Evolutionary conservation across 192 early-diverging fungal species (phyloP).

Genomic region (Backusella tarrabulga): DNA sequence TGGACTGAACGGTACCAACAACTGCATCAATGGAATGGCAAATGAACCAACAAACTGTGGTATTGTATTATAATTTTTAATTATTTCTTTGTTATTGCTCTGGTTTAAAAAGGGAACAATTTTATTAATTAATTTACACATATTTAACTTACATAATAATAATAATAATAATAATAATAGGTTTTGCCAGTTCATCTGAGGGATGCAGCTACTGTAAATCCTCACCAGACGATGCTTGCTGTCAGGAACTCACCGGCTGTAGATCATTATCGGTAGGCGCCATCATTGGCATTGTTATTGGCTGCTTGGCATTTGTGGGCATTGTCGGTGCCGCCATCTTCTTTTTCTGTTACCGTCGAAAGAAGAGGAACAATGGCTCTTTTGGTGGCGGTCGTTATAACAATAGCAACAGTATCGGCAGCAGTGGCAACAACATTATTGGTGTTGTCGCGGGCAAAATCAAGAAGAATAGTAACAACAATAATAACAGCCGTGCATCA

Average conservation of each 20-base stretch:
- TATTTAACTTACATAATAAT: neutral
- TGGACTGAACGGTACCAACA: slow-evolving; percentile 28
- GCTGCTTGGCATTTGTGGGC: slow-evolving; percentile 7
- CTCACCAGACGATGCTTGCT: slow-evolving; percentile 24
- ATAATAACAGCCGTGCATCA: neutral
- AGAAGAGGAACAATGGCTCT: neutral
- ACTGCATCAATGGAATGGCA: slow-evolving; percentile 29
- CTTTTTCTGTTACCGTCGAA: slow-evolving; percentile 5
- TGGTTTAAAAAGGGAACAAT: neutral
- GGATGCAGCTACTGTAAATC: slow-evolving; percentile 26
- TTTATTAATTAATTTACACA: slow-evolving; percentile 6
- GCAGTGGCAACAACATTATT: neutral
- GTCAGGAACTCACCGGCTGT: slow-evolving; percentile 12
- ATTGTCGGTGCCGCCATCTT: neutral
- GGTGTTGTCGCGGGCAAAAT: neutral
- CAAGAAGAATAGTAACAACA: neutral
- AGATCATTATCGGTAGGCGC: slow-evolving; percentile 25
- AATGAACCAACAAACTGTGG: slow-evolving; percentile 41
- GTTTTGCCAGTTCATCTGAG: neutral
- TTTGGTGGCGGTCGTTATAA: neutral
- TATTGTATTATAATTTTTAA: slow-evolving; percentile 1
- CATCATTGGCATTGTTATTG: slow-evolving; percentile 29
- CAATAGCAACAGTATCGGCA: neutral
- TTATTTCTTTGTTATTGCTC: neutral
- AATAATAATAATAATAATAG: neutral